Evolutionary conservation across 345 rosid species (phyloP), one percentile per base, ranked within the genome.

Genomic region (Carallia pectinifolia): DNA sequence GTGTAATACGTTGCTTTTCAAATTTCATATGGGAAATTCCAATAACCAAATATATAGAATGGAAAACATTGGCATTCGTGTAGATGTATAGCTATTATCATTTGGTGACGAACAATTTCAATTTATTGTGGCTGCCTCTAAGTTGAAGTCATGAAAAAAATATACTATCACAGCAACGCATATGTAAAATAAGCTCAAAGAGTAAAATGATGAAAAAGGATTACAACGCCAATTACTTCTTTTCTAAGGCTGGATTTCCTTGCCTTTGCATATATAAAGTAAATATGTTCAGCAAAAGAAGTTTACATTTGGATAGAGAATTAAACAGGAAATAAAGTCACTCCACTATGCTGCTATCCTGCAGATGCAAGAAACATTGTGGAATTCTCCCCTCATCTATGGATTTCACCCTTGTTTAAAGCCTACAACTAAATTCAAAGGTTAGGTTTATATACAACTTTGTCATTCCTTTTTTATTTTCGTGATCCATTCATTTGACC

Each of bases 361-460:
- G 69, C 80, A 85, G 93, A 70, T 76, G 36, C 17, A 69, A 37
- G 74, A 77, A 74, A 56, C 79, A 80, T 48, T 92, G 55, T 88
- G 96, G 97, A 84, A 70, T 75, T 76, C 87, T 73, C 84, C 96
- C 68, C 85, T 78, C 53, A 85, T 82, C 78, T 74, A 81, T 74
- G 89, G 89, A 30, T 84, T 95, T 71, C 92, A 77, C 66, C 84
- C 90, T 61, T 95, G 99, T 68, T 67, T 82, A 66, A 86, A 86
- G 68, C 90, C 96, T 64, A 81, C 90, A 30, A 33, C 79, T 61
- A 84, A 60, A 79, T 89, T 84, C 67, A 82, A 75, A 85, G 98
- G 96, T 91, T 61, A 53, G 39, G 31, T 23, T 31, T 56, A 65
- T 44, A 60, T n/a, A 23, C 38, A 31, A 44, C 9, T 15, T 61